Evolutionary conservation across 2,329 filamentous ascomycete species (phyloP).

Genomic region (Pochonia chlamydosporia): DNA sequence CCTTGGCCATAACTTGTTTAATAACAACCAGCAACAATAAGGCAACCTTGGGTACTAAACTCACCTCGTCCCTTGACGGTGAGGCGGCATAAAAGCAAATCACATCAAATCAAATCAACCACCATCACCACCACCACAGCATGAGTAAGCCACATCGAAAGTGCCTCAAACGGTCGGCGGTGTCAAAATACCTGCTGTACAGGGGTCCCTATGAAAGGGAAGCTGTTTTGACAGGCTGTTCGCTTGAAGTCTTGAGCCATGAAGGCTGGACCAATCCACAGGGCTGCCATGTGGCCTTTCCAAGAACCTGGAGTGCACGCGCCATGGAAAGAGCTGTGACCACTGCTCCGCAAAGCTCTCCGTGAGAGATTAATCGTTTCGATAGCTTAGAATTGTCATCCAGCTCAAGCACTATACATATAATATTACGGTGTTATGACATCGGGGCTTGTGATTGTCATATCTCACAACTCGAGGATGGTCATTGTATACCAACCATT

Average conservation of each 20-base stretch:
- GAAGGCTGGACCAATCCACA: background rate
- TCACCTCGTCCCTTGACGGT: background rate
- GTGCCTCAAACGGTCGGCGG: background rate
- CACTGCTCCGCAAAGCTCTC: background rate
- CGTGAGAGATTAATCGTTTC: no score
- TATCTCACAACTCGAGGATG: no score
- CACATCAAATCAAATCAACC: background rate
- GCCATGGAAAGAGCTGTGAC: background rate
- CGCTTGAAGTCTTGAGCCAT: background rate
- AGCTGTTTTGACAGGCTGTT: no score
- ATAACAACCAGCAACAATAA: background rate
- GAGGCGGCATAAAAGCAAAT: background rate
- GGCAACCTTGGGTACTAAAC: background rate
- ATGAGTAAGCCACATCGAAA: background rate
- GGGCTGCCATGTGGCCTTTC: constrained; percentile 7
- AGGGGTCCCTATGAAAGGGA: no score
- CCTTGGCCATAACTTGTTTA: no score
- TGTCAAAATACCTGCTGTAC: background rate
- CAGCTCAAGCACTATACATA: background rate
- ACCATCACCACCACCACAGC: background rate
- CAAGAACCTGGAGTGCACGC: background rate
- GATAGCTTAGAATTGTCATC: no score
- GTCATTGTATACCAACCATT: no score
- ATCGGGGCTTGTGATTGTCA: no score
- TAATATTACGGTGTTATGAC: background rate